These are phyloP conservation scores for Caryocar brasiliense DNA, from an alignment of 441 rosid species.

Conservation along the genomic window DNA sequence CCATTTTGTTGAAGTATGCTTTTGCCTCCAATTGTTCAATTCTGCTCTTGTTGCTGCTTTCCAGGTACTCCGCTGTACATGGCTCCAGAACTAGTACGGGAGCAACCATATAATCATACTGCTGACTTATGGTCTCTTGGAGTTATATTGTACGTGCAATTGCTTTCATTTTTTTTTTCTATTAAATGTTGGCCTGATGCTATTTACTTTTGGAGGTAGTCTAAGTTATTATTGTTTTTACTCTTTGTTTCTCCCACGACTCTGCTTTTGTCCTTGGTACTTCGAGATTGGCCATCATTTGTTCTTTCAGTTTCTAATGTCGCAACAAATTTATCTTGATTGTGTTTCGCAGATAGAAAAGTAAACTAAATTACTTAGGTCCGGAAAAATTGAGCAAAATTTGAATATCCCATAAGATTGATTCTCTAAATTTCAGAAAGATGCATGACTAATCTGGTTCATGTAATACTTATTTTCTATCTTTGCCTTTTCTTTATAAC, in stretches of 20 bases:
- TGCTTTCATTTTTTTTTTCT: neutral
- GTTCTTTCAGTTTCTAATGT: no score
- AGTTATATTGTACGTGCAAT: slow-evolving; percentile 70
- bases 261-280: no score
- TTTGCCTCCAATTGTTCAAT: neutral
- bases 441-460: neutral
- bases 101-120: slow-evolving; percentile 97
- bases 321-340: no score
- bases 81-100: slow-evolving; percentile 97
- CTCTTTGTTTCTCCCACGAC: no score
- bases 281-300: no score
- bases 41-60: slow-evolving; percentile 11
- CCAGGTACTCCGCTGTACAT: slow-evolving; percentile 94
- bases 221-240: no score
- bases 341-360: no score
- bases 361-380: no score
- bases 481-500: neutral
- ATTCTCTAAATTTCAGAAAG: neutral
- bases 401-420: no score
- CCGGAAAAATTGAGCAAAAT: no score
- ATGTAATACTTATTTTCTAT: neutral
- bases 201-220: no score
- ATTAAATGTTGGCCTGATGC: neutral
- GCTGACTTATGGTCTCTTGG: slow-evolving; percentile 99
- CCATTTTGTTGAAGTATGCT: neutral